phyloP scores from a whole-genome alignment of 441 rosid species.

The Gossypium laxum region DNA sequence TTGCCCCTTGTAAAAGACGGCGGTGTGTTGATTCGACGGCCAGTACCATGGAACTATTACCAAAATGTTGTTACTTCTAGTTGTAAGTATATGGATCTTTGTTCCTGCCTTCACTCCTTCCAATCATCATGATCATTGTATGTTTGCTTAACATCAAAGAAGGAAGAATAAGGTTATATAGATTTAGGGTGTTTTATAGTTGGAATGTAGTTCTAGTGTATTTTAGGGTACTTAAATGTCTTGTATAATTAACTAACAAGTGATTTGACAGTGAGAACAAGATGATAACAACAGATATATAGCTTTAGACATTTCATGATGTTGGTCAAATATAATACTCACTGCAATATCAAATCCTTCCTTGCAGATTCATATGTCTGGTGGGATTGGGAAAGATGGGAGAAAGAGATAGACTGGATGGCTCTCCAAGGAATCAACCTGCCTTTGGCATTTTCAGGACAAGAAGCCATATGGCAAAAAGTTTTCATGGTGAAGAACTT shows the following conservation, averaged over 20 bases:
- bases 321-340: conserved; percentile 7
- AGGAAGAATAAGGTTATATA: background rate
- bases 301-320: background rate
- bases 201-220: background rate
- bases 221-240: background rate
- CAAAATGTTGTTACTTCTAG: conserved; percentile 94
- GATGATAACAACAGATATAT: background rate
- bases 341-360: conserved; percentile 16
- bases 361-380: conserved; percentile 78
- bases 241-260: background rate
- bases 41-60: conserved; percentile 93
- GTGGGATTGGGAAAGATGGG: conserved; percentile 98
- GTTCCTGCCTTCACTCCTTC: conserved; percentile 10
- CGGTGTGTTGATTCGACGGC: conserved; percentile 63
- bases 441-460: conserved; percentile 91
- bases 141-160: background rate
- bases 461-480: conserved; percentile 89
- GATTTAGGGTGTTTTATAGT: background rate
- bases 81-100: conserved; percentile 44
- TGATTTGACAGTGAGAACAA: background rate
- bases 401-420: conserved; percentile 98
- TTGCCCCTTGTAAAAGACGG: conserved; percentile 58
- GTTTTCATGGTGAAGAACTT: conserved; percentile 62
- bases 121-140: background rate
- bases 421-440: conserved; percentile 93